Base-by-base conservation (phyloP, 2,329 filamentous ascomycete species). In the Sarocladium oryzae region DNA sequence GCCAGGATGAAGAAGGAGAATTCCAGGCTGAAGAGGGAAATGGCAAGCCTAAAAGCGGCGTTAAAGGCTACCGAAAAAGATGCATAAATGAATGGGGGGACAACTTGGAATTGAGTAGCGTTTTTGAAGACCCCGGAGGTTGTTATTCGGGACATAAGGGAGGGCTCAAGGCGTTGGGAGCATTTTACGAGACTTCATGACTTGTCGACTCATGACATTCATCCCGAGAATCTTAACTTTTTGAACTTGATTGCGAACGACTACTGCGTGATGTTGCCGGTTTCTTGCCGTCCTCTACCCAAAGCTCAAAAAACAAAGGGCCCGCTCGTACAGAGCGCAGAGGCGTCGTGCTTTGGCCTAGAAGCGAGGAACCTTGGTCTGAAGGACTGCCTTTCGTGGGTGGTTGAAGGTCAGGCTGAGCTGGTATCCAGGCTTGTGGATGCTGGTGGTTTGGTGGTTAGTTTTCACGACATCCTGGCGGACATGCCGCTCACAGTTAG, bases 1-100 rank as follows among this genome's bases (percentile, higher is more conserved):
- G 83, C 82, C 23, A 79, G 82, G 57, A 69, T 90, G 56, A 89
- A 89, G 71, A 90, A 88, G 69, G 92, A 97, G 66, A 96, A 95
- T 64, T 81, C 85, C 52, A 76, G 88, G 55, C 68, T 96, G 60
- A 90, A 86, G 72, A 78, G 90, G 59, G 90, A 96, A 72, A 84
- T 91, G 62, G 80, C 86, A 30, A 89, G 88, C 49, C 69, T 87
- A 59, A 73, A 80, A 60, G 74, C 81, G 45, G 61, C 78, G 56
- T 60, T 81, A 52, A 79, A 75, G 66, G 72, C 69, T 23, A 67
- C 61, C 33, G 66, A 68, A 52, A 66, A 65, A 61, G 58, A 55
- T 54, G 11, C 10, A 13, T 40, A 15, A 10, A 10, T 41, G 38
- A 41, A 55, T 56, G 56, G 15, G n/a, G n/a, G n/a, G 24, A 45